Base-by-base conservation (phyloP, 345 rosid species). In the Kandelia obovata region DNA sequence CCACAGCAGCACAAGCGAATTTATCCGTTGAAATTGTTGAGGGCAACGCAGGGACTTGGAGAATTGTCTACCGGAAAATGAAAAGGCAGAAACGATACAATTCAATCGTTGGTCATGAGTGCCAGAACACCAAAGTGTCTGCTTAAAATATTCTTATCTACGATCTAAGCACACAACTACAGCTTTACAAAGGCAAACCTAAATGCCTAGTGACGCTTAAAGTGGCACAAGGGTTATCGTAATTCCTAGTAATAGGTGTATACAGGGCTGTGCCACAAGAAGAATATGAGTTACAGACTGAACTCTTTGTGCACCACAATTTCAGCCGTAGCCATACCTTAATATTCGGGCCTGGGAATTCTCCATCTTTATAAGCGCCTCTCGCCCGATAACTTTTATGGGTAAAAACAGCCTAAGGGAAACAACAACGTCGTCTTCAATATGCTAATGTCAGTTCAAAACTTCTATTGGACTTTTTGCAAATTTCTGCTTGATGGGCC, bases 401-500 rank as follows among this genome's bases (percentile, higher is more conserved):
- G 28, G 62, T 25, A 3, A 26, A 25, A 39, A 56, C 53, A 16
- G 35, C 26, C 32, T 56, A 17, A 39, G 58, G 58, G 61, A 43
- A 71, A 25, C 21, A 47, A 65, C 53, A 53, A 15, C 39, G 35
- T 32, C 37, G 34, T 34, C 49, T 49, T 53, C 32, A 66, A 43
- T 53, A 7, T 2, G 43, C 71, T 28, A 20, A 0, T 34, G 25
- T 28, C 46, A 53, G 55, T 52, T 19, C 15, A 6, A 37, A 30
- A 62, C 51, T 55, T 67, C 64, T 73, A 73, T 4, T 73, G 77
- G 46, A 63, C 58, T 73, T 67, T 73, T 10, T 35, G 68, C 13
- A 73, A 32, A 4, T 49, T 57, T 52, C 96, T 89, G 77, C 92
- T 89, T 5, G 99, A 95, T 39, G 80, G 80, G 28, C 99, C 97